phyloP scores from a whole-genome alignment of 2,329 filamentous ascomycete genomes.

The Emericellopsis atlantica region DNA sequence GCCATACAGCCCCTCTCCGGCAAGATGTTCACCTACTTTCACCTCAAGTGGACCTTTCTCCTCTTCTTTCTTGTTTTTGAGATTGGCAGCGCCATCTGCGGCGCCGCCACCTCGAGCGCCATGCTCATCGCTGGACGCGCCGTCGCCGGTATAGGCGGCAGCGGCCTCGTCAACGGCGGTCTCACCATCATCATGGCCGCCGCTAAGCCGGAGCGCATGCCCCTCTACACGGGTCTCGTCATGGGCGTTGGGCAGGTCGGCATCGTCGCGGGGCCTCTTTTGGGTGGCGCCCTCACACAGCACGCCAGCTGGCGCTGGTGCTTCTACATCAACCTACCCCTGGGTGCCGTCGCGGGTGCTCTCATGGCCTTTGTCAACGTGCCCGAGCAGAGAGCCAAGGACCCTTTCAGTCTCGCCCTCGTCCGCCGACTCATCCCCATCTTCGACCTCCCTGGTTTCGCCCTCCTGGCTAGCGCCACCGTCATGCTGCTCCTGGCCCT shows the following conservation, averaged over 20 bases:
- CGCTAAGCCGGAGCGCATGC: constrained; percentile 4
- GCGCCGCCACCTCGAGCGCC: constrained; percentile 5
- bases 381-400: constrained; percentile 21
- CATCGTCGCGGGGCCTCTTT: constrained; percentile 26
- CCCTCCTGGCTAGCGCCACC: constrained; percentile 25
- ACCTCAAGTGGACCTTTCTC: constrained; percentile 14
- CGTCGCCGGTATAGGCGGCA: constrained; percentile 7
- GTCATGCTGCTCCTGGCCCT: constrained; percentile 30
- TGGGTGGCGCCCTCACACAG: constrained; percentile 28
- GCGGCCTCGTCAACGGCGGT: constrained; percentile 7
- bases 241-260: constrained; percentile 16
- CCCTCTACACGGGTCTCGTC: constrained; percentile 3
- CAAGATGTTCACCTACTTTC: constrained; percentile 33
- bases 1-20: constrained; percentile 35
- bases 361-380: constrained; percentile 18
- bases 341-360: constrained; percentile 22
- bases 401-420: constrained; percentile 10
- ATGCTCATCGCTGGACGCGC: constrained; percentile 10
- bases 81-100: constrained; percentile 10
- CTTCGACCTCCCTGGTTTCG: constrained; percentile 28
- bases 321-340: constrained; percentile 33
- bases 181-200: constrained; percentile 8
- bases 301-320: constrained; percentile 30
- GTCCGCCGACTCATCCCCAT: constrained; percentile 10
- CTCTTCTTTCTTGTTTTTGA: constrained; percentile 7